Percentiles rank a stretch among this genome's conserved stretches.
phyloP scores from a whole-genome alignment of 148 eudicot species.

The Spergularia bocconei region DNA sequence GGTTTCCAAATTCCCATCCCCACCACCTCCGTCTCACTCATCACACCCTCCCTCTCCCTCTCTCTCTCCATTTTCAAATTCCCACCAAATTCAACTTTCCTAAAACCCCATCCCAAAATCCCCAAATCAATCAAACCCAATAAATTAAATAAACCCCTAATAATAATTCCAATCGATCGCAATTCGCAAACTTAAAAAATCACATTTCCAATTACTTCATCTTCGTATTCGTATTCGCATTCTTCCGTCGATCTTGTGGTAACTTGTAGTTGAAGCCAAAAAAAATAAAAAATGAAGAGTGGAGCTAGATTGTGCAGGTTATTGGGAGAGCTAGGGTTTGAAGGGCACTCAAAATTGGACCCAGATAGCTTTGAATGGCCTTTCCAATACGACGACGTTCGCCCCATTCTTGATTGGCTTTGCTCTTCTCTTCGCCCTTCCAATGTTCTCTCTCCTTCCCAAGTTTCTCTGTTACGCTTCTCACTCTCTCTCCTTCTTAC shows the following conservation, averaged over 20 bases:
- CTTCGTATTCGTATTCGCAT: too few relatives aligned
- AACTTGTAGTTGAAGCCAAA: not conserved
- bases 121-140: not conserved
- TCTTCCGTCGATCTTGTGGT: not conserved
- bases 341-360: constrained; percentile 58
- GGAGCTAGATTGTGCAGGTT: constrained; percentile 64
- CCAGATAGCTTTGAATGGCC: constrained; percentile 99
- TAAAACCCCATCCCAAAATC: too few relatives aligned
- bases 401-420: constrained; percentile 90
- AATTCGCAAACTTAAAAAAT: not conserved
- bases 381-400: constrained; percentile 89
- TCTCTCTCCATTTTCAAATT: not conserved
- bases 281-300: constrained; percentile 41
- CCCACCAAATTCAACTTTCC: not conserved
- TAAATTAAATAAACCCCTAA: not conserved
- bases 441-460: constrained; percentile 83
- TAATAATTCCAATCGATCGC: not conserved
- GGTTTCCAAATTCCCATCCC: not conserved
- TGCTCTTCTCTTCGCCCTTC: constrained; percentile 90
- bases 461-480: constrained; percentile 67
- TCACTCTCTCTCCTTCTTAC: constrained; percentile 7
- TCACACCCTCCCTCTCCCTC: not conserved
- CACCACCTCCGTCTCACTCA: not conserved
- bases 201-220: not conserved
- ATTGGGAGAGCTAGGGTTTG: constrained; percentile 74